Evolutionary conservation across 2,329 filamentous ascomycete genomes (phyloP).

Genomic region (Colletotrichum theobromicola): DNA sequence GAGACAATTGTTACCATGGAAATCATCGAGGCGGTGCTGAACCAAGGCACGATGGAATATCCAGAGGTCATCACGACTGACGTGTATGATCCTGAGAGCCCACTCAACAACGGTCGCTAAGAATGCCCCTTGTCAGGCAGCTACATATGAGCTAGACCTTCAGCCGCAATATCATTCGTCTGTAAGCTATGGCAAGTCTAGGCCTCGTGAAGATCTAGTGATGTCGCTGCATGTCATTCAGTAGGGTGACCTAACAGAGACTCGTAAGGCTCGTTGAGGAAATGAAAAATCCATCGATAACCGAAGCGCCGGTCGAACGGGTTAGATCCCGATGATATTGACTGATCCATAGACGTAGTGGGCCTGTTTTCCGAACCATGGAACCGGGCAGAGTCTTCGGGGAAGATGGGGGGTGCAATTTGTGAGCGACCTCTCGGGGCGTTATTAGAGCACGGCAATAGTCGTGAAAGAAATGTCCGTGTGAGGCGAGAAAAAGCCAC

Average conservation of each 20-base stretch:
- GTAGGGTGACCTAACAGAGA: neutral
- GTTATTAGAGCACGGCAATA: neutral
- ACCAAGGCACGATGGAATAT: slow-evolving; percentile 36
- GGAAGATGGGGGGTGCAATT: neutral
- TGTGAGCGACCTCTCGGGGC: neutral
- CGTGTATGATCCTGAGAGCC: slow-evolving; percentile 63
- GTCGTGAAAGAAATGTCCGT: neutral
- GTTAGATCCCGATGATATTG: too few relatives aligned
- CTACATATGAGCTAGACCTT: neutral
- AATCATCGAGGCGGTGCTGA: neutral
- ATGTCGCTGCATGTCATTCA: neutral
- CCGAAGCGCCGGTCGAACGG: neutral
- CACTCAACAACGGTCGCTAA: slow-evolving; percentile 49
- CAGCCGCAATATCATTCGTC: neutral
- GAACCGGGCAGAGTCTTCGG: neutral
- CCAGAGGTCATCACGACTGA: slow-evolving; percentile 62
- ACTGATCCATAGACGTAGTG: neutral
- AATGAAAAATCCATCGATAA: neutral
- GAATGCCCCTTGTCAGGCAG: neutral
- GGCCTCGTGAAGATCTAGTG: neutral
- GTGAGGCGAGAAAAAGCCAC: neutral
- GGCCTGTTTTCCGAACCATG: neutral
- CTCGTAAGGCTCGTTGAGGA: neutral
- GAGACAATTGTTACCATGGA: slow-evolving; percentile 58
- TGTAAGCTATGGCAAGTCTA: neutral